These are phyloP conservation scores for Naegleria gruberi DNA, from an alignment of 208 protist genomes.

Conservation along the genomic window DNA sequence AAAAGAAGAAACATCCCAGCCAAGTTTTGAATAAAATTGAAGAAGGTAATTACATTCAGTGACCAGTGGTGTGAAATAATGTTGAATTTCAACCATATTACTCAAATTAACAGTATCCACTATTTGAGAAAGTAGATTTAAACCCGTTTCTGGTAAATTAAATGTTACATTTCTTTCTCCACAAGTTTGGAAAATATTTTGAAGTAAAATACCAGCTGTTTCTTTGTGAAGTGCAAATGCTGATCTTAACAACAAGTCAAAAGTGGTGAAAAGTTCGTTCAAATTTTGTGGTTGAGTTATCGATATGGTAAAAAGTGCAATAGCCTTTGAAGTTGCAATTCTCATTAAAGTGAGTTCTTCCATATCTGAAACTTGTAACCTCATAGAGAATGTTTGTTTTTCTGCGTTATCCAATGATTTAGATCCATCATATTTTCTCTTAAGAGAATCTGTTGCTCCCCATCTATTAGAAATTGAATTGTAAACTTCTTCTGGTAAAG, in stretches of 20 bases:
- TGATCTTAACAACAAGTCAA: background rate
- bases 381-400: background rate
- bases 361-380: background rate
- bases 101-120: background rate
- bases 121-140: background rate
- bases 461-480: background rate
- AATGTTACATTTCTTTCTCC: background rate
- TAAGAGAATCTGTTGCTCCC: background rate
- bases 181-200: background rate
- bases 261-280: background rate
- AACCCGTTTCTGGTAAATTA: background rate
- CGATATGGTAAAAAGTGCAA: background rate
- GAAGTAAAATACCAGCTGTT: background rate
- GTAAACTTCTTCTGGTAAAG: background rate
- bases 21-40: background rate
- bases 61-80: background rate
- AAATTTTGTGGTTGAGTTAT: background rate
- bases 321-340: background rate
- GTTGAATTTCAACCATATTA: background rate
- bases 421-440: background rate
- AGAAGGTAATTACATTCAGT: background rate
- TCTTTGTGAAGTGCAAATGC: background rate
- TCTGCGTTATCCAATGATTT: background rate
- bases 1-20: background rate
- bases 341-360: background rate